Evolutionary conservation across 2,329 filamentous ascomycete genomes (phyloP), one percentile per base, ranked within the genome.

Genomic region (Pleoardoris graminearum): DNA sequence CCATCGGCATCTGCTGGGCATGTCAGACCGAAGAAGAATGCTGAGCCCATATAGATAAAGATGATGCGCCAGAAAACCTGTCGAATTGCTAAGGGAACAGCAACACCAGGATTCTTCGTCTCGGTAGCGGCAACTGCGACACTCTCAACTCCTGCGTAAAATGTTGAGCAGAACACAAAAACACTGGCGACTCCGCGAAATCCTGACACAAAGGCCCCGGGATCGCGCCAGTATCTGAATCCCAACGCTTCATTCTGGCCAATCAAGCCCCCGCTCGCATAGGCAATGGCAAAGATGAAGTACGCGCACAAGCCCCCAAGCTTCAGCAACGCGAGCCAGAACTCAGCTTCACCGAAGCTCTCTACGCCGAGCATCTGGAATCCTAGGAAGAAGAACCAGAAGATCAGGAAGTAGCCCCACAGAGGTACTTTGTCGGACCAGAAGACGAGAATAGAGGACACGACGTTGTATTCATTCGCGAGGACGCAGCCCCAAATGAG

Each of bases 401-500:
- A 75, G 33, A 76, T 75, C n/a, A 76, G 54, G 16, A 75, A 74
- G 50, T 72, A 75, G 3, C 68, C 75, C 68, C 70, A 77, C 1
- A 73, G 53, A 1, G 75, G 75, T 12, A 76, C 68, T 21, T 69
- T 69, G 22, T 84, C 82, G 21, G 78, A 82, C 86, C 86, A 89
- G 60, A 86, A 87, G 0, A 80, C 79, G 47, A 88, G 75, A 52
- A 89, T 86, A 61, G 81, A 85, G 44, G 81, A 85, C 19, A 87
- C 82, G 46, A 85, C 84, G 53, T 89, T 89, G 70, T 88, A 89
- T 69, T 90, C 86, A 63, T 88, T 89, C 36, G 85, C 81, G 41
- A 89, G 75, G 6, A 89, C 85, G 12, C 79, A 79, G 32, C 80
- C 79, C 84, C 85, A 87, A 51, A 88, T 85, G 63, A 87, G 59